Evolutionary conservation across 75 land plant genomes (phyloP).

Genomic region (Cryptomeria japonica): DNA sequence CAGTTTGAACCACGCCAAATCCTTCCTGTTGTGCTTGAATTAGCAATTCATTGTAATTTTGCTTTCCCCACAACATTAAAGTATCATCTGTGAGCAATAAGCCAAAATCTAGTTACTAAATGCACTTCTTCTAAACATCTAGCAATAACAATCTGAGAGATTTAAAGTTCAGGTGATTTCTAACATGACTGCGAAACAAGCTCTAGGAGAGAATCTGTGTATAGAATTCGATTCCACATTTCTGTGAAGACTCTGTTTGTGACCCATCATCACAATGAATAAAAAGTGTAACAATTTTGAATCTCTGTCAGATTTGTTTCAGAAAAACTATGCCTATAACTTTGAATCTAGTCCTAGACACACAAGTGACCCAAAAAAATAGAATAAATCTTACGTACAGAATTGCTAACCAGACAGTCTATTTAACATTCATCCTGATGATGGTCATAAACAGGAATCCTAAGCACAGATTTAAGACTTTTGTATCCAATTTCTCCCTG

Average conservation of each 20-base stretch:
- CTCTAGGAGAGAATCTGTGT: too few species aligned
- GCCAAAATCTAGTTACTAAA: neutral
- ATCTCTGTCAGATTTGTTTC: too few species aligned
- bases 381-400: too few species aligned
- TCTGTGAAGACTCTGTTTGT: neutral
- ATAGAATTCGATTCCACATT: neutral
- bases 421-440: too few species aligned
- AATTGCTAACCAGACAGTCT: too few species aligned
- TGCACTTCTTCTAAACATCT: neutral
- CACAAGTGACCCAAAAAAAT: too few species aligned
- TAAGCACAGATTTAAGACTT: neutral
- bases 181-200: too few species aligned
- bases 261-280: neutral
- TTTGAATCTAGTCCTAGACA: too few species aligned
- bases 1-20: slow-evolving; percentile 53
- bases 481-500: neutral
- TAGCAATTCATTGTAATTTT: slow-evolving; percentile 56
- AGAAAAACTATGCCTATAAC: too few species aligned
- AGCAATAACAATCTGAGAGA: too few species aligned
- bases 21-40: slow-evolving; percentile 37
- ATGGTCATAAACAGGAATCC: too few species aligned
- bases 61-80: slow-evolving; percentile 64
- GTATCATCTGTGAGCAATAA: slow-evolving; percentile 50
- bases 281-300: too few species aligned
- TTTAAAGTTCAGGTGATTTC: neutral